Evolutionary conservation across 208 protist species (phyloP).

Genomic region (Crithidia mellificae): DNA sequence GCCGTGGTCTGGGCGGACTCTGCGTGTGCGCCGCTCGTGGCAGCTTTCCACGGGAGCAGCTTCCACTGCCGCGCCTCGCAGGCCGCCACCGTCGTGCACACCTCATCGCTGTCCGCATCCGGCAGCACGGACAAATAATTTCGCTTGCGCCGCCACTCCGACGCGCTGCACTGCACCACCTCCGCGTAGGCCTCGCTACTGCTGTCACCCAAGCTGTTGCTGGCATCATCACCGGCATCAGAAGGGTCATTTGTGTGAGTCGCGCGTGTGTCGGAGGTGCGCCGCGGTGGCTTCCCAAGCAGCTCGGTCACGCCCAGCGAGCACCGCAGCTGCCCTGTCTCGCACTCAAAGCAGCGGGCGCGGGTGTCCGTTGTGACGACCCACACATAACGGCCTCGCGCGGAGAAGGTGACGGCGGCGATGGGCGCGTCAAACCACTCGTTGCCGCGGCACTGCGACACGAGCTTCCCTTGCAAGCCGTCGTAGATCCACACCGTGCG

Average conservation of each 20-base stretch:
- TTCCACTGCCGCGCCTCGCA: constrained; percentile 31
- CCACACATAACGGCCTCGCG: constrained; percentile 71
- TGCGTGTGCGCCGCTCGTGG: neutral
- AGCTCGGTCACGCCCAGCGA: constrained; percentile 41
- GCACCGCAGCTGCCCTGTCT: constrained; percentile 52
- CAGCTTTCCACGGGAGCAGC: constrained; percentile 23
- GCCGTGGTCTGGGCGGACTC: neutral
- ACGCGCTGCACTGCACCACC: neutral
- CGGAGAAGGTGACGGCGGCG: constrained; percentile 55
- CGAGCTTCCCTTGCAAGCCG: constrained; percentile 54
- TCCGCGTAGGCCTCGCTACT: neutral
- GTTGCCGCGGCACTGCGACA: constrained; percentile 51
- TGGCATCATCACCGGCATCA: neutral
- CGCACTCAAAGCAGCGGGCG: constrained; percentile 70
- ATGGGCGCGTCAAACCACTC: constrained; percentile 63
- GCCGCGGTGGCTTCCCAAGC: constrained; percentile 13
- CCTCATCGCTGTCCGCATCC: constrained; percentile 46
- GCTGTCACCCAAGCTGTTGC: neutral
- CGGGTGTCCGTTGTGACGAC: constrained; percentile 65
- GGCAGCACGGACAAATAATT: constrained; percentile 42
- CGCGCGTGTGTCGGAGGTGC: neutral
- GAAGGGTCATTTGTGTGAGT: neutral
- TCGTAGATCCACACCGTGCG: constrained; percentile 77
- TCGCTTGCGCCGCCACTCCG: constrained; percentile 27
- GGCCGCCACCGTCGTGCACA: constrained; percentile 42